A percentile compares a stretch with the other conserved stretches of the same genome.
phyloP scores from a whole-genome alignment of 352 stramenopile genomes.

The Globisporangium alternatum region DNA sequence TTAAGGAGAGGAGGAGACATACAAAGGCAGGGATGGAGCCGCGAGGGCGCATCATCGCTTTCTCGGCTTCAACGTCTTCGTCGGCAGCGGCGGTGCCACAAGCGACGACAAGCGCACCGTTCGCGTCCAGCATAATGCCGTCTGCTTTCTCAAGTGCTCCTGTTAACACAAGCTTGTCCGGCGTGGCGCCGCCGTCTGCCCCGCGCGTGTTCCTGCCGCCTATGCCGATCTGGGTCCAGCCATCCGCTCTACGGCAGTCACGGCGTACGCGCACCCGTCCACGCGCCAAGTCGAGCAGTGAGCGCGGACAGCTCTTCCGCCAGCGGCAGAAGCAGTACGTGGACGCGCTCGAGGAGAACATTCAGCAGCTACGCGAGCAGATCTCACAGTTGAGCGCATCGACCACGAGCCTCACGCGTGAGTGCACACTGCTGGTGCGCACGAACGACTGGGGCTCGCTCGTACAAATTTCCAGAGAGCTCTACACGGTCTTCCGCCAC shows the following conservation, averaged over 20 bases:
- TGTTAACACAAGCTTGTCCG: no score
- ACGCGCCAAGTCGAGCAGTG: slow-evolving; percentile 9
- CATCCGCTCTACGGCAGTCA: not conserved
- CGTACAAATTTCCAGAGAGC: slow-evolving; percentile 2
- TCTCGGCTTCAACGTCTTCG: no score
- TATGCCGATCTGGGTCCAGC: not conserved
- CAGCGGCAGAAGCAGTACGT: slow-evolving; percentile 4
- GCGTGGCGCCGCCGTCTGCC: no score
- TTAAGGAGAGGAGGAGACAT: no score
- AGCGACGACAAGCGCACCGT: no score
- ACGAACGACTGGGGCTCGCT: slow-evolving; percentile 2
- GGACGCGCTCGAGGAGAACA: not conserved
- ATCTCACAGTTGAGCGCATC: slow-evolving; percentile 1
- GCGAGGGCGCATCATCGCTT: no score
- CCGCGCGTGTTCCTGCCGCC: not conserved
- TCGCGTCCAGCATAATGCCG: no score
- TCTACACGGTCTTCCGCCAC: slow-evolving; percentile 2
- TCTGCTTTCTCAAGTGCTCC: no score
- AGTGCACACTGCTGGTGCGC: not conserved
- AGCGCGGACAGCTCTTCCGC: slow-evolving; percentile 6
- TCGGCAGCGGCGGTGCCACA: no score
- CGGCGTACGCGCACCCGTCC: not conserved
- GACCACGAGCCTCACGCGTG: not conserved
- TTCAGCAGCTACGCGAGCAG: not conserved
- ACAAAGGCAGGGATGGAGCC: no score